phyloP scores from a whole-genome alignment of 2,329 filamentous ascomycete genomes.

The Myriosclerotinia duriaeana region DNA sequence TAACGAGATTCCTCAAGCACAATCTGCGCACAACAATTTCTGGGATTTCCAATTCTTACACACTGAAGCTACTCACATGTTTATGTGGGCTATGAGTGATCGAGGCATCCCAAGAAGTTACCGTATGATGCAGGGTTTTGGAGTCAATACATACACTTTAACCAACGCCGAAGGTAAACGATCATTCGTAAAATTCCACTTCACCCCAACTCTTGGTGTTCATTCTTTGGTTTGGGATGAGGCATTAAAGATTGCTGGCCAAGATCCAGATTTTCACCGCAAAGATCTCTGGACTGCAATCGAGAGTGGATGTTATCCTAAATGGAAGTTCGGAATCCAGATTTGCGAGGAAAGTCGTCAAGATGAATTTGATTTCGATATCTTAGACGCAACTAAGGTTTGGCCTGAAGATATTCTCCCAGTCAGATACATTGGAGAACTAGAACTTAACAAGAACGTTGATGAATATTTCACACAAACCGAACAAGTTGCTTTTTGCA shows the following conservation, averaged over 20 bases:
- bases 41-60: constrained; percentile 73
- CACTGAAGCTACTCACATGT: constrained; percentile 74
- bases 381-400: constrained; percentile 80
- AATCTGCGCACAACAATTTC: constrained; percentile 71
- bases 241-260: constrained; percentile 58
- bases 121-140: constrained; percentile 85
- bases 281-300: constrained; percentile 77
- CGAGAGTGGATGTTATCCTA: constrained; percentile 66
- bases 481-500: constrained; percentile 82
- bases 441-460: constrained; percentile 76
- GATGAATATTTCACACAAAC: constrained; percentile 82
- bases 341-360: constrained; percentile 68
- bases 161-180: constrained; percentile 66
- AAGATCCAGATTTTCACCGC: constrained; percentile 79
- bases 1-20: constrained; percentile 69
- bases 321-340: constrained; percentile 84
- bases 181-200: constrained; percentile 76
- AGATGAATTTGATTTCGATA: constrained; percentile 64
- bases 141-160: constrained; percentile 76
- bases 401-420: constrained; percentile 80
- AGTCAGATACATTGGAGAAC: constrained; percentile 72
- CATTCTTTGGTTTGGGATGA: constrained; percentile 75
- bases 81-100: constrained; percentile 77
- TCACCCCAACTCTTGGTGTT: constrained; percentile 70
- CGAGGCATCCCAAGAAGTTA: constrained; percentile 70